Evolutionary conservation across 495 filamentous ascomycete species (phyloP), one percentile per base, ranked within the genome.

Genomic region (Thozetella sp.): DNA sequence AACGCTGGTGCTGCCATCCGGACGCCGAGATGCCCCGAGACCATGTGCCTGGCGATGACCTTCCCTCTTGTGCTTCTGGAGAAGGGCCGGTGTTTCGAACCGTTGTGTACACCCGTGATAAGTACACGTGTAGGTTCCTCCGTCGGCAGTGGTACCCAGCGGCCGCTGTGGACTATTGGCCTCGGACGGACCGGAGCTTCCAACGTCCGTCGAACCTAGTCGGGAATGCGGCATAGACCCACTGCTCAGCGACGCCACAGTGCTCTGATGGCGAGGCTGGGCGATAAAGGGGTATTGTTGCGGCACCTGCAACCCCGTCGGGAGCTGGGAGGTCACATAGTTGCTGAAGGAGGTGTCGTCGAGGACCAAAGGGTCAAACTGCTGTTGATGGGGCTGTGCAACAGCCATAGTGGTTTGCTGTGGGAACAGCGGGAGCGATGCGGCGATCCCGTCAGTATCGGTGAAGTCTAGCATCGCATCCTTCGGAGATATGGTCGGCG

Each of bases 31-130:
- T 11, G 60, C 62, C 63, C 56, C 69, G 46, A 77, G 63, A 25
- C 73, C 74, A 48, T 75, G 79, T 3, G 80, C 76, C 63, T 91
- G 88, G 27, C 96, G 87, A 71, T 99, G 95, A 2, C 86, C 91
- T 69, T 99, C 96, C 22, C 93, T 89, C 79, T 97, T 97, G 80
- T 99, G 95, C 74, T 93, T 94, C 71, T 97, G 92, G 23, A 99
- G 84, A 69, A 93, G 88, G 23, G 86, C 82, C 12, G 92, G 90
- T 6, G 91, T 90, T 57, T 96, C 90, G 68, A 99, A 99, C 56
- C 95, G 91, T 56, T 86, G 82, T 0, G 88, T 88, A 70, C 95
- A 99, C 51, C 92, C 91, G 71, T 93, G 92, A 65, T 97, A 96
- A 15, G 92, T 96, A 73, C 96, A 99, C 20, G 92, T 93, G 80